phyloP scores from a whole-genome alignment of 164 flowering plant species.

The Hamamelis virginiana region DNA sequence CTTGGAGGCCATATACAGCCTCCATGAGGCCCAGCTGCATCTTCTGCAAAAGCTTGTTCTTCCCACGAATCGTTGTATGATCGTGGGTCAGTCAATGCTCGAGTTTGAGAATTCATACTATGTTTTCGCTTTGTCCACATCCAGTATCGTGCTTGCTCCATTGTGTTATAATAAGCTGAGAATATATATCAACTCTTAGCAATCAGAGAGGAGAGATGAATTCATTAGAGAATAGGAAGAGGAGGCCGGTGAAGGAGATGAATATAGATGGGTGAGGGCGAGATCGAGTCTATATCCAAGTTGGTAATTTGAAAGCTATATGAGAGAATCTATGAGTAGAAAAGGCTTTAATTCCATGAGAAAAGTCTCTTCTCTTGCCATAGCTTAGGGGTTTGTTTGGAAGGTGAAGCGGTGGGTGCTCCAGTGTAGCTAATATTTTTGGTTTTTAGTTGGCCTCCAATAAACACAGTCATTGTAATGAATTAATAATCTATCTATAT shows the following conservation, averaged over 20 bases:
- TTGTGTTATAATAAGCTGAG: conserved; percentile 1
- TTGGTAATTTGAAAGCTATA: conserved; percentile 22
- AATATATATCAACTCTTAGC: not conserved
- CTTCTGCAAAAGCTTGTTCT: conserved; percentile 91
- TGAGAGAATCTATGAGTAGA: conserved; percentile 21
- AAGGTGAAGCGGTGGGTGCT: conserved; percentile 26
- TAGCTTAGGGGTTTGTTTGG: conserved; percentile 5
- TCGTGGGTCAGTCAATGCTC: conserved; percentile 7
- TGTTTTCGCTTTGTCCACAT: conserved; percentile 56
- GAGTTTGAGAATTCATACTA: conserved; percentile 26
- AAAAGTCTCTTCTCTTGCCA: conserved; percentile 13
- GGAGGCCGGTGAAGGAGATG: not conserved
- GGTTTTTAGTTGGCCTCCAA: conserved; percentile 12
- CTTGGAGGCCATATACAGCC: conserved; percentile 92
- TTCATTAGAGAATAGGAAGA: not conserved
- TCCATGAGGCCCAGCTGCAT: conserved; percentile 72
- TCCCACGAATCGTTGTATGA: conserved; percentile 69
- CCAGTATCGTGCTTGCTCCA: conserved; percentile 61
- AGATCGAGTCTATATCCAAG: conserved; percentile 10
- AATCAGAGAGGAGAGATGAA: not conserved
- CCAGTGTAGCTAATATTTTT: conserved; percentile 22
- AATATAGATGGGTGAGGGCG: conserved; percentile 1
- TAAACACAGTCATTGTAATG: not conserved
- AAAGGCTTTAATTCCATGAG: conserved; percentile 8
- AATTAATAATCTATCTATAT: not conserved